Conservation (phyloP, 305 asterid genomes). For the Fraxinus ornus region DNA sequence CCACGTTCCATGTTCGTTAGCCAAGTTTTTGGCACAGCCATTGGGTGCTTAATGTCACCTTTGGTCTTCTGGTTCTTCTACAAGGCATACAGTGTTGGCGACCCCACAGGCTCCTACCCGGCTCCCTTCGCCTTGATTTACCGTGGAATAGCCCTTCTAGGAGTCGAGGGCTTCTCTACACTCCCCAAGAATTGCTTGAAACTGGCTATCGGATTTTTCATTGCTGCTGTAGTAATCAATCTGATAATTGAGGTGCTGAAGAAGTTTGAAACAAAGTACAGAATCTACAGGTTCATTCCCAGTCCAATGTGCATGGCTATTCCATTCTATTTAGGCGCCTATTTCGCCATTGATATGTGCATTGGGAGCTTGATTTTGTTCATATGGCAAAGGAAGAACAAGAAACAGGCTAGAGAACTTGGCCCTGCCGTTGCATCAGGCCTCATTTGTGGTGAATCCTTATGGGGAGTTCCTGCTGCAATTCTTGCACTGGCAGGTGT, state of each 20-base stretch:
- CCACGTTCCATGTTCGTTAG: conserved; percentile 68
- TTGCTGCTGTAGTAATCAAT: conserved; percentile 27
- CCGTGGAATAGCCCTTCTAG: conserved; percentile 54
- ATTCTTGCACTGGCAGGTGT: conserved; percentile 46
- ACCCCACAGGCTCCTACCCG: conserved; percentile 42
- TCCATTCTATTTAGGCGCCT: conserved; percentile 58
- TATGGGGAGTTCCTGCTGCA: conserved; percentile 65
- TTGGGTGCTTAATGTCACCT: conserved; percentile 55
- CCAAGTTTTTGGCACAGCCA: conserved; percentile 61
- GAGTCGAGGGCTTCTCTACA: conserved; percentile 58
- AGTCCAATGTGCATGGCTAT: conserved; percentile 72
- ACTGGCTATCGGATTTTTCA: conserved; percentile 32
- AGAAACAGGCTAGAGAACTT: conserved; percentile 28
- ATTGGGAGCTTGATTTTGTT: conserved; percentile 57
- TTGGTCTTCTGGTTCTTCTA: conserved; percentile 62
- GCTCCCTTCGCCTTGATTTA: conserved; percentile 58
- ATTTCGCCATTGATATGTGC: conserved; percentile 69
- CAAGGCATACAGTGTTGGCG: conserved; percentile 51
- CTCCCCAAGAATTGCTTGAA: conserved; percentile 55
- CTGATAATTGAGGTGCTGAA: conserved; percentile 17
- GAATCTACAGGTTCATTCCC: conserved; percentile 46
- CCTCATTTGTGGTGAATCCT: conserved; percentile 57
- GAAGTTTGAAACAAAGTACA: conserved; percentile 34
- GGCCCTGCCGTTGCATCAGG: conserved; percentile 66
- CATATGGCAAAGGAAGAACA: conserved; percentile 34